Evolutionary conservation across 2,329 filamentous ascomycete genomes (phyloP).

Genomic region (Penicillium sp.): DNA sequence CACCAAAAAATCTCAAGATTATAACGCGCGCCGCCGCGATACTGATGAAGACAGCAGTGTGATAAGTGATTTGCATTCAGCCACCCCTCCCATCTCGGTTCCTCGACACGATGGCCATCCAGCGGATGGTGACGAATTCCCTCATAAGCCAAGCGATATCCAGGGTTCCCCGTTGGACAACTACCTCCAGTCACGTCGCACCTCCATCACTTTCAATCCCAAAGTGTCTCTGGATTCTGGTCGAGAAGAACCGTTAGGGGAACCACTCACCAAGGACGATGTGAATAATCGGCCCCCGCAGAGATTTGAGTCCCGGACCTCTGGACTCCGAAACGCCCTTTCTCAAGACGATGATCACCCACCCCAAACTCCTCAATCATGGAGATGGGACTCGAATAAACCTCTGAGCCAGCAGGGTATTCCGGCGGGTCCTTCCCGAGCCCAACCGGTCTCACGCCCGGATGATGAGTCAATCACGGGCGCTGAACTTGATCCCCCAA

Average conservation of each 20-base stretch:
- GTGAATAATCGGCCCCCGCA: conserved; percentile 23
- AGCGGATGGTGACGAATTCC: conserved; percentile 30
- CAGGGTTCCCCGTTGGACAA: conserved; percentile 41
- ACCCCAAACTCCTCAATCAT: conserved; percentile 17
- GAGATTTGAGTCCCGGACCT: conserved; percentile 34
- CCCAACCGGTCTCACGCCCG: conserved; percentile 20
- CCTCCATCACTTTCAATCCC: conserved; percentile 46
- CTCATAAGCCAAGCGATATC: conserved; percentile 39
- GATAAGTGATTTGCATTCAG: conserved; percentile 41
- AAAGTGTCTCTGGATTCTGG: conserved; percentile 44
- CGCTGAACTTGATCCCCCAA: conserved; percentile 37
- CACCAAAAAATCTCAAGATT: conserved; percentile 36
- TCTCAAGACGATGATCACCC: conserved; percentile 32
- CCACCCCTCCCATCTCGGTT: conserved; percentile 47
- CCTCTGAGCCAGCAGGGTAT: conserved; percentile 26
- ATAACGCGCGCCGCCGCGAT: conserved; percentile 33
- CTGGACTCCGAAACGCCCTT: conserved; percentile 37
- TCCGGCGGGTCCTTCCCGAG: conserved; percentile 27
- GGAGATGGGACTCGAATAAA: conserved; percentile 24
- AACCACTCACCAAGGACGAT: conserved; percentile 39
- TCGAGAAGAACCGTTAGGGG: conserved; percentile 37
- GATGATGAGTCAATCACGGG: conserved; percentile 25
- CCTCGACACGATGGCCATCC: conserved; percentile 39
- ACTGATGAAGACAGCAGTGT: conserved; percentile 42
- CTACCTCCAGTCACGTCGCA: conserved; percentile 41